Evolutionary conservation across 1,284 basidiomycete genomes (phyloP), one percentile per base, ranked within the genome.

Genomic region (Cronartium quercuum): DNA sequence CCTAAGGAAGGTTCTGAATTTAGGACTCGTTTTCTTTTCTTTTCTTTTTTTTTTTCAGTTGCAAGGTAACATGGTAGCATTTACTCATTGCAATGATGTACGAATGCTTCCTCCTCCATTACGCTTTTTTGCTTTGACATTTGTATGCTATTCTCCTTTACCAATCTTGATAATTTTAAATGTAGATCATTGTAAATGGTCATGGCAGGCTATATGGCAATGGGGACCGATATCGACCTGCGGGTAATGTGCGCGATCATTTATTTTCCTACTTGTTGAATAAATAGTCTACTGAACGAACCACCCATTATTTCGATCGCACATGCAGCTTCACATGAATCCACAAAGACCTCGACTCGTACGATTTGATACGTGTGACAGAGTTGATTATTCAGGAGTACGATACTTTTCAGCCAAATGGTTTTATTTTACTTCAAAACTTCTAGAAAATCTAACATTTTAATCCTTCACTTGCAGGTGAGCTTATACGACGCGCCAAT

Each of bases 331-430:
- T 34, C 1, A 71, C 37, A 13, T 18, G 34, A 38, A 51, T 34
- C 68, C 68, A 7, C 58, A 44, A 34, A 21, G 68, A 55, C 68
- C 68, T 24, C 40, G 68, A 44, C 61, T 71, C 5, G 42, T 71
- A 35, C 40, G 68, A 37, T 63, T 71, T 35, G 60, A 71, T 37
- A 29, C 47, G 29, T 63, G 68, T n/a, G 42, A 44, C 38, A 51
- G 51, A 9, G 68, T 71, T 15, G 61, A 64, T 64, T 71, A 71
- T 61, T 71, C 68, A 13, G 68, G 68, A 13, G 68, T 71, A n/a
- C 24, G 68, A 62, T 34, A 24, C 51, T 44, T 24, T 62, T 40
- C 41, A 10, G 29, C 2, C 9, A 4, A 67, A 5, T 9, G 18
- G 37, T 63, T 3, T 4, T 9, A 10, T 34, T 47, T 12, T 34